A percentile compares a stretch with the other conserved stretches of the same genome.
Conservation (phyloP, 176 grass and related monocot species). For the Canna indica region DNA sequence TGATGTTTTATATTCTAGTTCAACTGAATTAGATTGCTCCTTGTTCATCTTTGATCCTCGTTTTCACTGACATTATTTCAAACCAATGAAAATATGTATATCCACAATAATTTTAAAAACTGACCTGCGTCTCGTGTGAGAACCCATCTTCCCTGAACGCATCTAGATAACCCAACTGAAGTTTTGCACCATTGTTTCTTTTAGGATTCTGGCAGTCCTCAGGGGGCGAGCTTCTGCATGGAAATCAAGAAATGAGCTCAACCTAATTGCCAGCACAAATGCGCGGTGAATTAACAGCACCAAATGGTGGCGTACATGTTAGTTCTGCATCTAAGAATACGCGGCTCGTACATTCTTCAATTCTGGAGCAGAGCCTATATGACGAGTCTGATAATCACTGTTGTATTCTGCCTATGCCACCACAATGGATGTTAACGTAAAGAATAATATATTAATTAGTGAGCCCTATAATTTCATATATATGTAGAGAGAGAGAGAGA, state of each 20-base stretch:
- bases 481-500: neutral
- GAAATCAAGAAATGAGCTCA: neutral
- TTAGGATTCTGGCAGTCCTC: neutral
- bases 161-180: neutral
- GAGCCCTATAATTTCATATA: neutral
- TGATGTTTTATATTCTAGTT: neutral
- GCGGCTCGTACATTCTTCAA: slow-evolving; percentile 5
- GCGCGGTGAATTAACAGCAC: neutral
- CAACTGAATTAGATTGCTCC: neutral
- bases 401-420: neutral
- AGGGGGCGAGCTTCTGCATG: neutral
- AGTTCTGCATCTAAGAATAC: slow-evolving; percentile 4
- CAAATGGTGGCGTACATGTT: neutral
- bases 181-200: neutral
- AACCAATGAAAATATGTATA: neutral
- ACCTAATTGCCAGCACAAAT: neutral
- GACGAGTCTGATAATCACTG: neutral
- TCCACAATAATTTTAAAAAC: neutral
- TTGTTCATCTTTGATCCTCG: neutral
- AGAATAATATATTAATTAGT: neutral
- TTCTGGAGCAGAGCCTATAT: neutral
- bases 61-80: neutral
- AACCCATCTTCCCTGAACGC: neutral
- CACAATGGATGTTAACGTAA: neutral
- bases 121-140: neutral